phyloP scores from a whole-genome alignment of 2,329 filamentous ascomycete genomes.

The Paraphoma chrysanthemicola region DNA sequence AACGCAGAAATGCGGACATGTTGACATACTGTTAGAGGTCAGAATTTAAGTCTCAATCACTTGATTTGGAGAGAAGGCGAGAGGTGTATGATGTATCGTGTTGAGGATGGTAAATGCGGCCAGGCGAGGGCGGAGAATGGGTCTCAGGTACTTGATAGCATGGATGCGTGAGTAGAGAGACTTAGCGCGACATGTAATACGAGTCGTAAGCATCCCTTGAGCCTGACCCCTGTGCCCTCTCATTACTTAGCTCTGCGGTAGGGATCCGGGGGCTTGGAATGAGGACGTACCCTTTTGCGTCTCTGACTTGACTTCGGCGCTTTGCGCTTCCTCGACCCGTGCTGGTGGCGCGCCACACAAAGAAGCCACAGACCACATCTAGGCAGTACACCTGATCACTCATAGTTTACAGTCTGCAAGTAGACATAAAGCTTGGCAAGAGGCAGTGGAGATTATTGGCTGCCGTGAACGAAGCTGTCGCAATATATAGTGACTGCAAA shows the following conservation, averaged over 20 bases:
- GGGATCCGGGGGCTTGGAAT: conserved; percentile 45
- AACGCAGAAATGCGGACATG: no score
- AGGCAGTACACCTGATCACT: conserved; percentile 35
- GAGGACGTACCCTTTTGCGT: conserved; percentile 36
- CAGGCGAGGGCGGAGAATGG: conserved; percentile 44
- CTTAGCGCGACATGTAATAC: conserved; percentile 40
- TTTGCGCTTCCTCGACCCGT: conserved; percentile 41
- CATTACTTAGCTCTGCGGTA: conserved; percentile 35
- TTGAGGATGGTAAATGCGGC: conserved; percentile 36
- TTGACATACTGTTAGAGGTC: no score
- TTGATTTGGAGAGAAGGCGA: conserved; percentile 32
- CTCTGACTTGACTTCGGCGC: conserved; percentile 39
- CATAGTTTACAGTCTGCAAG: no score
- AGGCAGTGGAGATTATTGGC: no score
- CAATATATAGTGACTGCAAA: no score
- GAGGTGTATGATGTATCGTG: conserved; percentile 34
- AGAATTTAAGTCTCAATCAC: conserved; percentile 36
- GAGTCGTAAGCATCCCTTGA: conserved; percentile 41
- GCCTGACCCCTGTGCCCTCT: conserved; percentile 31
- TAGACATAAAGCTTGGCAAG: no score
- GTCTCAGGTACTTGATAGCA: conserved; percentile 37
- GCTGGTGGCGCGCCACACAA: conserved; percentile 46
- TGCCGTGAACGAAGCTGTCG: no score
- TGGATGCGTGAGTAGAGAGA: conserved; percentile 40
- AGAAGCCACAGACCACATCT: conserved; percentile 40